Evolutionary conservation across 148 eudicot species (phyloP).

Genomic region (Spergularia bocconei): DNA sequence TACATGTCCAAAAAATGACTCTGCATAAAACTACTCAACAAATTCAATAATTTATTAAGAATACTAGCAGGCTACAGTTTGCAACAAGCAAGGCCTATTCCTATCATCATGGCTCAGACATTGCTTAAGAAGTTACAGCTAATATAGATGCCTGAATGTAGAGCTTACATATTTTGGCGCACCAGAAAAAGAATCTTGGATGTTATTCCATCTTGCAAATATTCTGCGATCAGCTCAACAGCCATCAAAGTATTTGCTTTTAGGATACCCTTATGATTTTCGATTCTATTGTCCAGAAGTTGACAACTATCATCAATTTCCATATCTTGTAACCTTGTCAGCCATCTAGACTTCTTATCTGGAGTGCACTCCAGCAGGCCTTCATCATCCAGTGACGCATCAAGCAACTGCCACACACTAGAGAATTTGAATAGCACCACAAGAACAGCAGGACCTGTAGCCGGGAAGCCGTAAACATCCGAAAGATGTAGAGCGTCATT

Average conservation of each 20-base stretch:
- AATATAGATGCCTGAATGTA: background rate
- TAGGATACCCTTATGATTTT: slow-evolving; percentile 43
- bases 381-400: slow-evolving; percentile 91
- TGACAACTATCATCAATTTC: slow-evolving; percentile 49
- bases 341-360: slow-evolving; percentile 74
- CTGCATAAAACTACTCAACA: no score
- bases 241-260: slow-evolving; percentile 65
- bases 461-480: slow-evolving; percentile 52
- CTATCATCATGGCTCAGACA: no score
- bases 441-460: slow-evolving; percentile 67
- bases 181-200: slow-evolving; percentile 76
- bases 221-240: slow-evolving; percentile 67
- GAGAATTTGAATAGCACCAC: slow-evolving; percentile 68
- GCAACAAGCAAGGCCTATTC: no score
- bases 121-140: no score
- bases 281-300: slow-evolving; percentile 46
- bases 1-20: no score
- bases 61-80: no score
- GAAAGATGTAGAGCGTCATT: slow-evolving; percentile 70
- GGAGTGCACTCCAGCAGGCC: slow-evolving; percentile 62
- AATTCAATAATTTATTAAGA: no score
- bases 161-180: slow-evolving; percentile 68
- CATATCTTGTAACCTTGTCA: slow-evolving; percentile 54
- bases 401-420: slow-evolving; percentile 74
- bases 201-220: slow-evolving; percentile 55